Percentiles rank a stretch among this genome's conserved stretches.
phyloP scores from a whole-genome alignment of 176 grass and related monocot genomes.

The Eragrostis curvula region DNA sequence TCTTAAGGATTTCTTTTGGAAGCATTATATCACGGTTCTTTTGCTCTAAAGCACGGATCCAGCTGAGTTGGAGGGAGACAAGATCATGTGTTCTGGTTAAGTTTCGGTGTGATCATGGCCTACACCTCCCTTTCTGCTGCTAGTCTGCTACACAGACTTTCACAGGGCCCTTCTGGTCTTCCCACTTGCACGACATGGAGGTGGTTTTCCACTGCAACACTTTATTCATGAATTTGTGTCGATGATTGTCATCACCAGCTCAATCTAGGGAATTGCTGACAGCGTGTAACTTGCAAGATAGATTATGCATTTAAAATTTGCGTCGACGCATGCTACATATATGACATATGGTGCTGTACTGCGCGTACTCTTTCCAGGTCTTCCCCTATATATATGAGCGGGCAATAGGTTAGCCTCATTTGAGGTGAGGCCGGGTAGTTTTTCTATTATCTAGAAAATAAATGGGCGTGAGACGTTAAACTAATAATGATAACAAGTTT shows the following conservation, averaged over 20 bases:
- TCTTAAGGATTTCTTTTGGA: slow-evolving; percentile 37
- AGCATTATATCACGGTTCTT: slow-evolving; percentile 32
- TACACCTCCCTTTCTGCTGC: slow-evolving; percentile 39
- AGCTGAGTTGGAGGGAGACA: slow-evolving; percentile 52
- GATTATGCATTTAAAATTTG: not conserved
- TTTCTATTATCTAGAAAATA: too few relatives aligned
- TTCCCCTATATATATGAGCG: too few relatives aligned
- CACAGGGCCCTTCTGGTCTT: slow-evolving; percentile 20
- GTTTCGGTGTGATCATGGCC: slow-evolving; percentile 47
- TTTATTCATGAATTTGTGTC: not conserved
- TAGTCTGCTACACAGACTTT: slow-evolving; percentile 25
- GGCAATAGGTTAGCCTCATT: too few relatives aligned
- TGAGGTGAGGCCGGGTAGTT: too few relatives aligned
- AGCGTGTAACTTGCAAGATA: not conserved
- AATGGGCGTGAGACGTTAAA: too few relatives aligned
- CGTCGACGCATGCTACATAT: too few relatives aligned
- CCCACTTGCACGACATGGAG: slow-evolving; percentile 37
- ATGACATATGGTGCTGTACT: too few relatives aligned
- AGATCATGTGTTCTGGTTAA: slow-evolving; percentile 14
- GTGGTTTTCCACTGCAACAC: slow-evolving; percentile 37
- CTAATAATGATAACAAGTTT: too few relatives aligned
- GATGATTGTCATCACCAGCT: slow-evolving; percentile 33
- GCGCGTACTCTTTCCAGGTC: too few relatives aligned
- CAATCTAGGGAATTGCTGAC: not conserved
- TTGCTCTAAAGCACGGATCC: slow-evolving; percentile 50